A percentile compares a stretch with the other conserved stretches of the same genome.
phyloP scores from a whole-genome alignment of 352 stramenopile species.

The Phytopythium sindhum region DNA sequence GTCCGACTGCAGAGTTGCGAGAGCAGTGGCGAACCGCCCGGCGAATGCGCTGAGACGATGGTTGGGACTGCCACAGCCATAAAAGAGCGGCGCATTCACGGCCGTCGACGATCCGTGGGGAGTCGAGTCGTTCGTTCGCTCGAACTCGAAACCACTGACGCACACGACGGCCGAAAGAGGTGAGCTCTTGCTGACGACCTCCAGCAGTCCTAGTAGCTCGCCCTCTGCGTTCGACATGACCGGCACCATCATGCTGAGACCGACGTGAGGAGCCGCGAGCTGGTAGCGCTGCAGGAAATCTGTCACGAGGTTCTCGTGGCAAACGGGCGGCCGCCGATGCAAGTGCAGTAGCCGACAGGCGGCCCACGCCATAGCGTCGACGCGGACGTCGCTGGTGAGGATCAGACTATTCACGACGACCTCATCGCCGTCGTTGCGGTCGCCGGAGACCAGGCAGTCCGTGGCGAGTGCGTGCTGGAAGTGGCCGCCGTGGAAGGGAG shows the following conservation, averaged over 20 bases:
- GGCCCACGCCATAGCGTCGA: conserved; percentile 47
- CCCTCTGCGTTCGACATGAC: conserved; percentile 29
- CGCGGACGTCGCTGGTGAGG: conserved; percentile 34
- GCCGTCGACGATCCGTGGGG: background rate
- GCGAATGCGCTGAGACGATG: conserved; percentile 26
- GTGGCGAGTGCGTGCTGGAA: conserved; percentile 28
- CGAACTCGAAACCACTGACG: conserved; percentile 35
- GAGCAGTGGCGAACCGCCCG: conserved; percentile 27
- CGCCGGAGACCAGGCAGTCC: conserved; percentile 23
- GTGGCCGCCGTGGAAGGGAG: conserved; percentile 19
- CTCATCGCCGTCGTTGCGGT: conserved; percentile 6
- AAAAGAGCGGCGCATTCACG: conserved; percentile 14
- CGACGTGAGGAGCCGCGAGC: conserved; percentile 19
- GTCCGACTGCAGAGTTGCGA: conserved; percentile 27
- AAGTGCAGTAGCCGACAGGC: conserved; percentile 40
- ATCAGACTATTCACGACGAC: conserved; percentile 19
- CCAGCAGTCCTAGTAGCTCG: conserved; percentile 31
- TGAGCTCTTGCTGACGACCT: conserved; percentile 37
- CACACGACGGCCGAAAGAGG: conserved; percentile 31
- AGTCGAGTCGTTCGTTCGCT: conserved; percentile 9
- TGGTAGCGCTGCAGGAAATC: conserved; percentile 36
- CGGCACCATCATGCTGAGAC: conserved; percentile 21
- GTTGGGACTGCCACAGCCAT: conserved; percentile 39
- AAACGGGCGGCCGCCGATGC: conserved; percentile 32
- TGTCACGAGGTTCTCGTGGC: conserved; percentile 37